Base-by-base conservation (phyloP, 2,329 filamentous ascomycete species). In the Neonectria neomacrospora region DNA sequence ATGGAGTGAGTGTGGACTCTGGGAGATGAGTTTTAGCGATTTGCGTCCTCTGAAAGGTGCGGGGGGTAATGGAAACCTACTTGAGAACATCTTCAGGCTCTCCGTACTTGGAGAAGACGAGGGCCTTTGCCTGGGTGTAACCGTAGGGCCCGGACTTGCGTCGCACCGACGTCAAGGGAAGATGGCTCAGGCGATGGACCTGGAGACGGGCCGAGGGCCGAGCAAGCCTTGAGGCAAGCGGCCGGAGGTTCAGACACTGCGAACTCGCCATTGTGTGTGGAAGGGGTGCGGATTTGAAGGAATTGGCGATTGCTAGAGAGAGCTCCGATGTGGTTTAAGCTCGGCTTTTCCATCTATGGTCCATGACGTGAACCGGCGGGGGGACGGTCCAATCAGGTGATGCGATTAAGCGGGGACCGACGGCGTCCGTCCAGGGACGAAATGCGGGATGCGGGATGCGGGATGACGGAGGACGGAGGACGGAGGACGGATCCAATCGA, bases 121-220 rank as follows among this genome's bases (percentile, higher is more conserved):
- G 87, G n/a, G 90, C 87, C 81, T 94, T 94, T 67, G 92, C 90
- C 79, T 95, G 92, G 44, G 91, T 92, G 80, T 96, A 96, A 73
- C 92, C 92, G 76, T 93, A 94, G 0, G 87, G 86, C 0, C 85
- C 86, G 4, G 86, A 88, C 74, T 86, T 87, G 76, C 76, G 75
- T 47, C 86, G 83, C 56, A 79, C 75, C 18, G 76, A 66, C 45
- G 67, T 68, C 55, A 54, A 55, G 45, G 72, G 68, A 18, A 76
- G 64, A 30, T 51, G 67, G 58, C 66, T 61, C 44, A 66, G 62
- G 39, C 34, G 30, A 18, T 63, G 64, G 41, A 51, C 48, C 42
- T 55, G 67, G 52, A 68, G 64, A 61, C 61, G 68, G 30, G 66
- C 58, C 16, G 67, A 69, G 32, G 70, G 72, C 26, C 71, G 67